phyloP scores from a whole-genome alignment of 768 basidiomycete species.

The Pulveroboletus frians region DNA sequence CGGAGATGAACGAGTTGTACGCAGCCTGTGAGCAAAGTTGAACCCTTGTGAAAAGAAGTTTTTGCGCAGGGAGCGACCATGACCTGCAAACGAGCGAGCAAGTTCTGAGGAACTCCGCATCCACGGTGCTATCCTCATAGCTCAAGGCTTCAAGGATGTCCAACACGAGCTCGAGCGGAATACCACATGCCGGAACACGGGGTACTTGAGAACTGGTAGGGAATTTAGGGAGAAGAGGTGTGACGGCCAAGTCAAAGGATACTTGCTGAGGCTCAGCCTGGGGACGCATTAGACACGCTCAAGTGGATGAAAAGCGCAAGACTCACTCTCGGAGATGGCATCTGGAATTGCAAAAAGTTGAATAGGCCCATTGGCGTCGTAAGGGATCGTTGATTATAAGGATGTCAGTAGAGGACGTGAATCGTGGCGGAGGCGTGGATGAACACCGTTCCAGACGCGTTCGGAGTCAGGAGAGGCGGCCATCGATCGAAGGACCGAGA shows the following conservation, averaged over 20 bases:
- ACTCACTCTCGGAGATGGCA: conserved; percentile 25
- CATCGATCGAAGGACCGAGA: conserved; percentile 11
- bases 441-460: conserved; percentile 23
- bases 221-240: conserved; percentile 20
- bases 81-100: conserved; percentile 62
- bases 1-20: conserved; percentile 48
- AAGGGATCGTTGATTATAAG: conserved; percentile 19
- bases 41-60: conserved; percentile 56
- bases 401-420: conserved; percentile 14
- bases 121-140: conserved; percentile 33
- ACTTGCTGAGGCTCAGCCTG: conserved; percentile 35
- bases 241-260: conserved; percentile 36
- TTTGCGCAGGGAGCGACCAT: conserved; percentile 64
- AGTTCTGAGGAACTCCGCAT: conserved; percentile 41
- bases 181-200: conserved; percentile 24
- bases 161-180: conserved; percentile 63
- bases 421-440: conserved; percentile 13
- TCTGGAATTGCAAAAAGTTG: conserved; percentile 19
- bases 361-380: conserved; percentile 26
- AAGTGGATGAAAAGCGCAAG: not conserved
- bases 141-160: conserved; percentile 57
- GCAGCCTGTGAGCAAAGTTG: conserved; percentile 49
- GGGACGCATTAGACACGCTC: conserved; percentile 5
- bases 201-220: conserved; percentile 11
- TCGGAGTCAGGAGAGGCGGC: conserved; percentile 14